A percentile compares a stretch with the other conserved stretches of the same genome.
Conservation (phyloP, 2,329 filamentous ascomycete species). For the Aspergillus candidus region DNA sequence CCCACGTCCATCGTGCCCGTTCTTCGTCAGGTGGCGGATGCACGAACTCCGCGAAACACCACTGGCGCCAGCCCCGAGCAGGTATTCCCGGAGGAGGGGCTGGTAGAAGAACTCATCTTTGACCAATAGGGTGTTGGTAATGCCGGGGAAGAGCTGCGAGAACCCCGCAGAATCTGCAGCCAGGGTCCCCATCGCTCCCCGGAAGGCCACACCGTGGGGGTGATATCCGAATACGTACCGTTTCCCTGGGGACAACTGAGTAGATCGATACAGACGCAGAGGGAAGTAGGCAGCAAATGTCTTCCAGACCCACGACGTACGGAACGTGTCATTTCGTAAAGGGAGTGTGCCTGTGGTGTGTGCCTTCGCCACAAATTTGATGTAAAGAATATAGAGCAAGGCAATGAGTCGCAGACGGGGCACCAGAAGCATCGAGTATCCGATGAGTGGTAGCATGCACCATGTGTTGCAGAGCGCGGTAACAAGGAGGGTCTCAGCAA, state of each 20-base stretch:
- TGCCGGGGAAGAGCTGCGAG: constrained; percentile 71
- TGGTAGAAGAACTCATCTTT: constrained; percentile 80
- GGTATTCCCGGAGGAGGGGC: constrained; percentile 78
- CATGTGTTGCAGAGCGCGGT: constrained; percentile 14
- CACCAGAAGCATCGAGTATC: constrained; percentile 76
- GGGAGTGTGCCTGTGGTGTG: constrained; percentile 62
- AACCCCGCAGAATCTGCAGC: constrained; percentile 76
- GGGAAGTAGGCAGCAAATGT: constrained; percentile 81
- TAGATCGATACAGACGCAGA: constrained; percentile 69
- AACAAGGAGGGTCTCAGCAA: constrained; percentile 11
- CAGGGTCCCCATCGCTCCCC: constrained; percentile 76
- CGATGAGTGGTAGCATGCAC: constrained; percentile 54
- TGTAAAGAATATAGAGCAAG: constrained; percentile 66
- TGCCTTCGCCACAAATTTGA: constrained; percentile 62
- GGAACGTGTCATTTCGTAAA: constrained; percentile 64
- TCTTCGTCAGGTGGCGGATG: constrained; percentile 68
- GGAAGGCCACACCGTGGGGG: constrained; percentile 82
- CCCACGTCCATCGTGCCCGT: constrained; percentile 64
- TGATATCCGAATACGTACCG: constrained; percentile 91
- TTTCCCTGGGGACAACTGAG: constrained; percentile 63
- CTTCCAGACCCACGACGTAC: constrained; percentile 66
- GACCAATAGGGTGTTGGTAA: constrained; percentile 78
- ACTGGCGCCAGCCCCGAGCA: constrained; percentile 62
- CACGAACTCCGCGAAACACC: constrained; percentile 80
- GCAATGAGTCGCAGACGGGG: constrained; percentile 69